A percentile compares a stretch with the other conserved stretches of the same genome.
Conservation (phyloP, 176 grass and related monocot genomes). For the Carex cristatella region DNA sequence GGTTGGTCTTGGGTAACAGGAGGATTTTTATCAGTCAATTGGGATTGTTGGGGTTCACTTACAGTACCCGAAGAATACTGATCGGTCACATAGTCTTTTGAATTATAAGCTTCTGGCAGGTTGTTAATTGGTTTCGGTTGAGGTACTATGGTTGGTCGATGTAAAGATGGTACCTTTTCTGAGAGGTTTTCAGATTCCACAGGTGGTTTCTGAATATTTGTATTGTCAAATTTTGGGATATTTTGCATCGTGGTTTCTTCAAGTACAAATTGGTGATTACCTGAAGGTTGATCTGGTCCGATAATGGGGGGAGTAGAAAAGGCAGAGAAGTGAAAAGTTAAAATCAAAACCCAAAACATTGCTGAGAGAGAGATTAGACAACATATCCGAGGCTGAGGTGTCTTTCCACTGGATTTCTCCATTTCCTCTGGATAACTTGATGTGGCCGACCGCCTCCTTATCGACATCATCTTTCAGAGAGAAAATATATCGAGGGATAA, state of each 20-base stretch:
- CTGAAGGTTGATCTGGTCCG: constrained; percentile 16
- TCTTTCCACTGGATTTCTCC: constrained; percentile 61
- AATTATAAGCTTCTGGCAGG: background rate
- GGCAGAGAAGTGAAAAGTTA: constrained; percentile 84
- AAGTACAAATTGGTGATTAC: constrained; percentile 13
- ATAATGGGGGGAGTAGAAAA: constrained; percentile 31
- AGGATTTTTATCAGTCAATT: background rate
- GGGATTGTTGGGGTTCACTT: background rate
- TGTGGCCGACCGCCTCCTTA: constrained; percentile 61
- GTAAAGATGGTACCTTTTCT: constrained; percentile 11
- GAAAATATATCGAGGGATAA: background rate
- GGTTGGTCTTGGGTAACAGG: constrained; percentile 7
- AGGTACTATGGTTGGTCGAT: background rate
- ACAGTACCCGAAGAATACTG: background rate
- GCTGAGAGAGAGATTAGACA: constrained; percentile 59
- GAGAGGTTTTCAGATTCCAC: constrained; percentile 4
- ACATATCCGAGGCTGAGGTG: constrained; percentile 62
- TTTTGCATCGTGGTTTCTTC: background rate
- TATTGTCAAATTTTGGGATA: background rate
- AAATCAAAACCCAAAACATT: constrained; percentile 96
- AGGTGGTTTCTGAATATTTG: constrained; percentile 1
- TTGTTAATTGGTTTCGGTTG: constrained; percentile 16
- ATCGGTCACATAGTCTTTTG: background rate
- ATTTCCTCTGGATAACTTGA: constrained; percentile 47
- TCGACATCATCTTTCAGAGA: constrained; percentile 11